These are phyloP conservation scores for Pisolithus microcarpus DNA, from an alignment of 768 basidiomycete species.

Conservation along the genomic window DNA sequence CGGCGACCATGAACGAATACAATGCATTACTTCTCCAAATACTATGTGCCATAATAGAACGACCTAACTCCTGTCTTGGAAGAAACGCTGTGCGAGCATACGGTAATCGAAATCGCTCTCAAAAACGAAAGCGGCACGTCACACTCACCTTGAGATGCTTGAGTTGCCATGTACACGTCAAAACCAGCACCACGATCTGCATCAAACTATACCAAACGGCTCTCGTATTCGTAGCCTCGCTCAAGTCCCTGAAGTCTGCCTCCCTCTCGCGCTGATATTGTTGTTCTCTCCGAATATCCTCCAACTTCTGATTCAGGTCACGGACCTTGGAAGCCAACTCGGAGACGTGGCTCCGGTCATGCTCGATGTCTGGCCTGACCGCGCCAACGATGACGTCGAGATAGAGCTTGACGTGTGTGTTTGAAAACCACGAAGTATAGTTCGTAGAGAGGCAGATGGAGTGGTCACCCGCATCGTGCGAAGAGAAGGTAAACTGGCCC, in stretches of 20 bases:
- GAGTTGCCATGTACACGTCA: constrained; percentile 89
- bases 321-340: constrained; percentile 77
- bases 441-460: constrained; percentile 94
- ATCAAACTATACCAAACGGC: constrained; percentile 93
- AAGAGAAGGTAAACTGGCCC: constrained; percentile 95
- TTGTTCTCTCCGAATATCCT: constrained; percentile 90
- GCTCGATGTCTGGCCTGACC: constrained; percentile 78
- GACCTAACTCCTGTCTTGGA: constrained; percentile 67
- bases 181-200: constrained; percentile 79
- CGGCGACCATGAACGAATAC: too few species aligned
- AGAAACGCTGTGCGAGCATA: constrained; percentile 53
- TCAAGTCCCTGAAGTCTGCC: constrained; percentile 79
- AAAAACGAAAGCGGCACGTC: background rate
- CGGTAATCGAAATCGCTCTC: background rate
- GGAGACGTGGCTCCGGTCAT: constrained; percentile 79
- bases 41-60: constrained; percentile 8
- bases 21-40: background rate
- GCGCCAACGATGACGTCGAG: constrained; percentile 90
- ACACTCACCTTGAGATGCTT: constrained; percentile 79
- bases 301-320: constrained; percentile 89
- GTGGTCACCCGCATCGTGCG: constrained; percentile 95
- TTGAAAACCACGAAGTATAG: constrained; percentile 82
- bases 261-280: constrained; percentile 97
- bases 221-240: constrained; percentile 82
- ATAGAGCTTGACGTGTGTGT: constrained; percentile 87